phyloP scores from a whole-genome alignment of 2,329 filamentous ascomycete genomes.

The Venturia pyrina region DNA sequence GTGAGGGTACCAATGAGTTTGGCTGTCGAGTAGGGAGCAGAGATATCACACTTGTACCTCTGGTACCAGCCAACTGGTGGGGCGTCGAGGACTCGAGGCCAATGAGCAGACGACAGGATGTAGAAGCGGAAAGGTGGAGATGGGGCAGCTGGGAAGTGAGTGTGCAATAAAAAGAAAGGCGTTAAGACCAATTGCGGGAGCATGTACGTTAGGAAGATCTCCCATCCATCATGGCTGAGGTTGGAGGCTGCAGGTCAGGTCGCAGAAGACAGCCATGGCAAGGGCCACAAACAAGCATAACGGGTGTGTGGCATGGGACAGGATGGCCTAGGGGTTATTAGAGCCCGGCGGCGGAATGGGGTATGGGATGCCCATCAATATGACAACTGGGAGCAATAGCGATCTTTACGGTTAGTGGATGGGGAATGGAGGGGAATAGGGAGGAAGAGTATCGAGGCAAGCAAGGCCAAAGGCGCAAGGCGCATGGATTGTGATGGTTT shows the following conservation, averaged over 20 bases:
- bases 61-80: constrained; percentile 1
- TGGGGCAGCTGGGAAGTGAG: not conserved
- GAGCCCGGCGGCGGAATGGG: not conserved
- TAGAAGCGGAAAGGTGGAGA: constrained; percentile 5
- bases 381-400: not conserved
- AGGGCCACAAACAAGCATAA: constrained; percentile 8
- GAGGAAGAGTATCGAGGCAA: constrained; percentile 1
- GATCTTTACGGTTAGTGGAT: constrained; percentile 2
- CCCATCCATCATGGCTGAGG: constrained; percentile 8
- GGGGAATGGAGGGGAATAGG: not conserved
- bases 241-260: constrained; percentile 11
- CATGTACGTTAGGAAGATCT: constrained; percentile 11
- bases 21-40: not conserved
- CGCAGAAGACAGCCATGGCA: constrained; percentile 8
- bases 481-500: not conserved
- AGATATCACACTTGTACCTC: constrained; percentile 13
- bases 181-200: constrained; percentile 11
- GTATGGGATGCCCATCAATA: constrained; percentile 6
- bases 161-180: constrained; percentile 1
- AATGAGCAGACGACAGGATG: constrained; percentile 1
- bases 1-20: not conserved
- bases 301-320: constrained; percentile 1
- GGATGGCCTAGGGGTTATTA: not conserved
- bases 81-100: constrained; percentile 4
- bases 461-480: not conserved